Evolutionary conservation across 768 basidiomycete species (phyloP).

Genomic region (Boletus reticulatus): DNA sequence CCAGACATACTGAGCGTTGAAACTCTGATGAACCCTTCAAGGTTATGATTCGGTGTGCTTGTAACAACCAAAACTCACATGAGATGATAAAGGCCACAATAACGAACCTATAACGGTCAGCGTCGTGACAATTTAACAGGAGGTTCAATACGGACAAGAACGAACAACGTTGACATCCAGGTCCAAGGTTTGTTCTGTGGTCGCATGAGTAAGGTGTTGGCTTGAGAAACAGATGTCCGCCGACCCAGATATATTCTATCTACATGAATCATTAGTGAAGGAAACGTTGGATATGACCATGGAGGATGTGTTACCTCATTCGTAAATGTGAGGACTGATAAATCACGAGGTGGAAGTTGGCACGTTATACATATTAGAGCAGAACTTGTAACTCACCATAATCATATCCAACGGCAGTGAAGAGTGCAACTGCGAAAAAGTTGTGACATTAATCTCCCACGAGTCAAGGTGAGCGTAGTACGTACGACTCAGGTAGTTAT

Average conservation of each 20-base stretch:
- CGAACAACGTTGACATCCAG: slow-evolving; percentile 5
- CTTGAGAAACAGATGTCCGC: not conserved
- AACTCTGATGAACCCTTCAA: not conserved
- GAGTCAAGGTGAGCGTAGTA: not conserved
- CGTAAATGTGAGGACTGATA: slow-evolving; percentile 7
- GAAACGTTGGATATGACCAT: not conserved
- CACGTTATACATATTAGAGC: not conserved
- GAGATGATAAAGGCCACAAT: not conserved
- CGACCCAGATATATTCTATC: slow-evolving; percentile 15
- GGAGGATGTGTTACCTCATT: slow-evolving; percentile 3
- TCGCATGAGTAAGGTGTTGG: not conserved
- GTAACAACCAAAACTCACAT: not conserved
- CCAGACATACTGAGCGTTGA: not conserved
- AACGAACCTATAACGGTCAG: slow-evolving; percentile 6
- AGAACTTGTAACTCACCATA: not conserved
- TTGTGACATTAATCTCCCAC: not conserved
- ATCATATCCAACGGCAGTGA: slow-evolving; percentile 8
- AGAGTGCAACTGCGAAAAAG: not conserved
- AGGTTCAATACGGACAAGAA: slow-evolving; percentile 1
- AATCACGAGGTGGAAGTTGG: not conserved
- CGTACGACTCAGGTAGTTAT: not conserved
- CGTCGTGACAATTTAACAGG: not conserved
- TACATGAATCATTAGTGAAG: not conserved
- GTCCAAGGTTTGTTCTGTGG: slow-evolving; percentile 8
- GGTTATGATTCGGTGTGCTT: not conserved